Base-by-base conservation (phyloP, 768 basidiomycete genomes). In the Tulasnella sp. region DNA sequence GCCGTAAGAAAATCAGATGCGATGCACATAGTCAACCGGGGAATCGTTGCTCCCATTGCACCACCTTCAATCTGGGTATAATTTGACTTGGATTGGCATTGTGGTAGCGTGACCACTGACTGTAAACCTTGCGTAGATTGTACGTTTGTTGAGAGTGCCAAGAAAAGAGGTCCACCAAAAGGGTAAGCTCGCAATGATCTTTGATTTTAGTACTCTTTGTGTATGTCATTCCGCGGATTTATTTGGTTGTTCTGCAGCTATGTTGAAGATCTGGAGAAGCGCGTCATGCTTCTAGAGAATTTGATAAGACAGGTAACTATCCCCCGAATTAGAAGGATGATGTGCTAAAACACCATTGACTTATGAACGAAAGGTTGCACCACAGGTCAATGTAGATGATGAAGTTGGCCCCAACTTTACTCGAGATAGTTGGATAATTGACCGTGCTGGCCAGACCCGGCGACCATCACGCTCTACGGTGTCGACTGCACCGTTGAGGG, bases 1-100 rank as follows among this genome's bases (percentile, higher is more conserved):
- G 87, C 32, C 70, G 83, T 52, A 89, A 88, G 71, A 91, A 91
- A 55, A 59, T 60, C 67, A 79, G 84, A 81, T 10, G 16, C 25
- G 45, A 44, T 16, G 55, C 43, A 25, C 43, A 44, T 34, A 34
- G 29, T 28, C 37, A 33, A 7, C 35, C 31, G 34, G 37, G 32
- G 44, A 51, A 47, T 24, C 31, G 31, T 19, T 47, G 25, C 56
- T 57, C 45, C 45, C 58, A 50, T 41, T 50, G 29, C 35, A 16
- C 42, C 20, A 42, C 49, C 27, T 34, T 57, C 22, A 53, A 80
- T 81, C 84, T 63, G 72, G 81, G 65, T 84, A 81, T 79, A 66
- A 65, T 37, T 53, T 56, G 33, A 61, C 61, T 13, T 61, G 62
- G 59, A 60, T 60, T n/a, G n/a, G n/a, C n/a, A n/a, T n/a, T n/a